Evolutionary conservation across 148 eudicot species (phyloP).

Genomic region (Rhododendron mucronatum): DNA sequence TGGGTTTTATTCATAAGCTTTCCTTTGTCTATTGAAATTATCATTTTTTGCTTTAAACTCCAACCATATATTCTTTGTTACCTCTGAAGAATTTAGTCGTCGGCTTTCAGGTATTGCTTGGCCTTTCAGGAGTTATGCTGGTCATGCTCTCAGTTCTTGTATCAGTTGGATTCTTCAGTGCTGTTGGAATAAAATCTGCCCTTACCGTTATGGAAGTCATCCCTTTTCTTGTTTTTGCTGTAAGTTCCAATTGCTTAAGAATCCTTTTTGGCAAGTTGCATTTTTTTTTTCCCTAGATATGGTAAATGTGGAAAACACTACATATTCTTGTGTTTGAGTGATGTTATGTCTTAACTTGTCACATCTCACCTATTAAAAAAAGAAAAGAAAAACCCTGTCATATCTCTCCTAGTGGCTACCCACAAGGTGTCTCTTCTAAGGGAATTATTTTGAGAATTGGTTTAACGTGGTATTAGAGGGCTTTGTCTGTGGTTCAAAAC

Average conservation of each 20-base stretch:
- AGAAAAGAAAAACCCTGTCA: no score
- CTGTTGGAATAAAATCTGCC: constrained; percentile 92
- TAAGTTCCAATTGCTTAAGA: constrained; percentile 37
- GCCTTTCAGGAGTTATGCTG: constrained; percentile 84
- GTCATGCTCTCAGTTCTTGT: constrained; percentile 96
- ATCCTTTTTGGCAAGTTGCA: neutral
- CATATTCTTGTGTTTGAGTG: neutral
- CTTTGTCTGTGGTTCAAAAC: neutral
- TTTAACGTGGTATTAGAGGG: neutral
- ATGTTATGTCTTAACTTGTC: neutral
- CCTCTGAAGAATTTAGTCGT: neutral
- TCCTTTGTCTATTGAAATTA: neutral
- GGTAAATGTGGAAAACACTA: neutral
- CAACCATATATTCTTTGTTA: no score
- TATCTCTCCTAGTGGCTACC: neutral
- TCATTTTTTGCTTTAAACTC: neutral
- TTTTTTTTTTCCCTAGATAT: neutral
- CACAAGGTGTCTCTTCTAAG: neutral
- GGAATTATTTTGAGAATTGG: neutral
- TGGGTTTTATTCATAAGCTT: neutral
- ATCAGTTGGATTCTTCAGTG: constrained; percentile 97
- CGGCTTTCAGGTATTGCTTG: constrained; percentile 70
- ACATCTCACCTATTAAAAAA: neutral
- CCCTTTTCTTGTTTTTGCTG: constrained; percentile 97
- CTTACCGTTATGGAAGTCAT: constrained; percentile 99